phyloP scores from a whole-genome alignment of 768 basidiomycete genomes.

The Lentinula edodes region DNA sequence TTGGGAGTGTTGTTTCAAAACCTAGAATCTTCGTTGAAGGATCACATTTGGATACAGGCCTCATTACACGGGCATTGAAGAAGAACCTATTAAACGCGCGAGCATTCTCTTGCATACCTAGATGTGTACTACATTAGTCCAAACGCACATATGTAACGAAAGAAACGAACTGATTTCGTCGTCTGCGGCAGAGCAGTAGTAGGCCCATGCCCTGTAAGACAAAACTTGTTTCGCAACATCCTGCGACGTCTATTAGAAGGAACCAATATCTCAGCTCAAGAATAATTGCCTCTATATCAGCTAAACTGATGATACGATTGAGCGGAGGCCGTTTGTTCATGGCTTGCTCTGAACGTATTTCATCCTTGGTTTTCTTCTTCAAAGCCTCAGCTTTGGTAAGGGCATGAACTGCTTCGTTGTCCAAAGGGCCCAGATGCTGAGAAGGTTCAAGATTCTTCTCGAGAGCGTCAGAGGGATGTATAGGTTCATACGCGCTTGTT shows the following conservation, averaged over 20 bases:
- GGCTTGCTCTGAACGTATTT: constrained; percentile 60
- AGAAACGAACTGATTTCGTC: constrained; percentile 66
- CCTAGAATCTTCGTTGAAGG: constrained; percentile 73
- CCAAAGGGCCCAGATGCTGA: constrained; percentile 69
- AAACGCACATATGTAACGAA: neutral
- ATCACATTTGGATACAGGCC: constrained; percentile 54
- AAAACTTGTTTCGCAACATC: constrained; percentile 67
- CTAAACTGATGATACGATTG: constrained; percentile 63
- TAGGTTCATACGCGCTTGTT: constrained; percentile 66
- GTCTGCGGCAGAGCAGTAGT: constrained; percentile 84
- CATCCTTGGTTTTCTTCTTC: constrained; percentile 59
- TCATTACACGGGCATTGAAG: constrained; percentile 81
- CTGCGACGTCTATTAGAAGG: constrained; percentile 26
- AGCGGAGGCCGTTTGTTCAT: constrained; percentile 59
- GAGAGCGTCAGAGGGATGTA: constrained; percentile 85
- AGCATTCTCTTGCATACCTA: constrained; percentile 58
- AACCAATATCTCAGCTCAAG: neutral
- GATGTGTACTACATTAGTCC: constrained; percentile 13
- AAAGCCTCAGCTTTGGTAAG: constrained; percentile 32
- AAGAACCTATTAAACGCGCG: constrained; percentile 79
- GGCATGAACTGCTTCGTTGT: constrained; percentile 33
- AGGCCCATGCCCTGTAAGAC: constrained; percentile 71
- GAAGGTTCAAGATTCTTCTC: constrained; percentile 63
- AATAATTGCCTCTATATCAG: constrained; percentile 73
- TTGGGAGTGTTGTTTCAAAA: constrained; percentile 63